Base-by-base conservation (phyloP, 2,329 filamentous ascomycete species). In the Fonsecaea erecta region DNA sequence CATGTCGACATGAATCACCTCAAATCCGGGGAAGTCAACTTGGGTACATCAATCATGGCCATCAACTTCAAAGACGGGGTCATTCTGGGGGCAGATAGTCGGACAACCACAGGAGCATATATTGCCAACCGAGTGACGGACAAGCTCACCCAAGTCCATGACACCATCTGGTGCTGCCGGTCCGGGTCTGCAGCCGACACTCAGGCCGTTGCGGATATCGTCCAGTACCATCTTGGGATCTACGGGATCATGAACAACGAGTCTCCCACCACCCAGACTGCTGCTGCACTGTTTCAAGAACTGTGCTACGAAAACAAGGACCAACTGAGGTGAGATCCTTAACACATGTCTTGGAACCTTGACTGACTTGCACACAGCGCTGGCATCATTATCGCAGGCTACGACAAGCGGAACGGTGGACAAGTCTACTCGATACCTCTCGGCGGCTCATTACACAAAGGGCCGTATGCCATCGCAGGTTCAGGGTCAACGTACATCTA, bases 401-500 rank as follows among this genome's bases (percentile, higher is more conserved):
- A 93, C 86, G 95, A 99, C 78, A 89, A 92, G 76, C 88, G 92
- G 76, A 92, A 97, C 78, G 95, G 95, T 71, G 95, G 95, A 56
- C 93, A 98, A 78, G 94, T 99, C 70, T 99, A 97, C 83, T 95
- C 92, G 74, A 97, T 99, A 77, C 95, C 95, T 2, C 85, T 98
- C 46, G 95, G 95, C 73, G 95, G 95, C 63, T 98, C 95, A 57
- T 87, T 99, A 73, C 95, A 99, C 88, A 97, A 98, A 85, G 93
- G 97, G 78, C 78, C 93, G 18, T 99, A 97, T 76, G 88, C 95
- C 51, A 99, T 99, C 75, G 93, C 93, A 72, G 95, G 95, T 52
- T 98, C 94, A 21, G 95, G 95, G 48, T 98, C 94, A 73, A 98
- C 95, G 68, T 99, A 99, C 84, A 99, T 99, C 80, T 99, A 98